Conservation (phyloP, 305 asterid genomes). For the Nicotiana rustica region DNA sequence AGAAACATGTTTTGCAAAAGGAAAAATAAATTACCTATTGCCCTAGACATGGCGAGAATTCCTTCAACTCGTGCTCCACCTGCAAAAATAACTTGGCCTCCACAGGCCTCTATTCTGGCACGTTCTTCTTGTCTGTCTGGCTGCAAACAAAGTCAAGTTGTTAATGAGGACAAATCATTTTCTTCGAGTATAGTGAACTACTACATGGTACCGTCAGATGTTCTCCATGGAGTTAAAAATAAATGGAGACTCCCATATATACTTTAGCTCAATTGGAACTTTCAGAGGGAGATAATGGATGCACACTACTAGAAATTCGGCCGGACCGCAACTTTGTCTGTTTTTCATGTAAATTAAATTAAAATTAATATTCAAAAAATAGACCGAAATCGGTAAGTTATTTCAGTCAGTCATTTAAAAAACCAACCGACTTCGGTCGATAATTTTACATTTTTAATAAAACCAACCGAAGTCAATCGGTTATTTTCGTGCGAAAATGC, state of each 20-base stretch:
- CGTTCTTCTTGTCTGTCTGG: conserved; percentile 58
- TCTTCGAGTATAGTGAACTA: neutral
- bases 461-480: too few species aligned
- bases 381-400: too few species aligned
- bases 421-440: too few species aligned
- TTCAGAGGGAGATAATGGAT: too few species aligned
- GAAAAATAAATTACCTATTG: conserved; percentile 59
- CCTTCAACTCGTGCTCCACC: conserved; percentile 62
- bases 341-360: too few species aligned
- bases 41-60: conserved; percentile 62
- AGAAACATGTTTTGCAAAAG: neutral
- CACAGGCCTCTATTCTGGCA: conserved; percentile 56
- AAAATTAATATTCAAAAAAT: too few species aligned
- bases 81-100: conserved; percentile 46
- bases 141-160: conserved; percentile 43
- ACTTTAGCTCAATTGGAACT: too few species aligned
- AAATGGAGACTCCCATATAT: neutral
- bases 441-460: too few species aligned
- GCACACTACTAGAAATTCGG: too few species aligned
- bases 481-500: too few species aligned
- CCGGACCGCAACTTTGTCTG: too few species aligned
- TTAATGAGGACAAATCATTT: neutral
- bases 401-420: too few species aligned
- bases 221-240: neutral
- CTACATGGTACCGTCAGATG: neutral